A percentile compares a stretch with the other conserved stretches of the same genome.
Conservation (phyloP, 768 basidiomycete species). For the Tubosaeta sp. region DNA sequence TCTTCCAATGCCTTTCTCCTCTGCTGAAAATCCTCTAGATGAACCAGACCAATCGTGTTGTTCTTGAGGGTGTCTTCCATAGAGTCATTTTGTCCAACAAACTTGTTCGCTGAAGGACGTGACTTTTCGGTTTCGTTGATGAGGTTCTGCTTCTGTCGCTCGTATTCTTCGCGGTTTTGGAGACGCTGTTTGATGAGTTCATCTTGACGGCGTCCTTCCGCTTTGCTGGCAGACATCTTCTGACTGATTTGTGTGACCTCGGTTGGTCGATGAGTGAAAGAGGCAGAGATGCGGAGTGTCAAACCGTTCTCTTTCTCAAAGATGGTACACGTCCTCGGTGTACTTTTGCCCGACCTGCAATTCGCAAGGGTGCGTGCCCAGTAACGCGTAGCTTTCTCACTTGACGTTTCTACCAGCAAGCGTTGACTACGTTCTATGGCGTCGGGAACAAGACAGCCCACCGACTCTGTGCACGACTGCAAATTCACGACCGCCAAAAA, state of each 20-base stretch:
- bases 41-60: conserved; percentile 87
- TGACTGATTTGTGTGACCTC: conserved; percentile 8
- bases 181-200: conserved; percentile 79
- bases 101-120: conserved; percentile 80
- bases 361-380: conserved; percentile 60
- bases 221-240: conserved; percentile 69
- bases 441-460: conserved; percentile 71
- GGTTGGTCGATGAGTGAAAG: conserved; percentile 3
- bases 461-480: conserved; percentile 85
- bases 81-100: conserved; percentile 91
- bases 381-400: background rate
- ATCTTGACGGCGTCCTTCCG: conserved; percentile 83
- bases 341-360: conserved; percentile 72
- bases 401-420: conserved; percentile 55
- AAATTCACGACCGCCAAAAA: conserved; percentile 82
- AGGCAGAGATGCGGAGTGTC: conserved; percentile 22
- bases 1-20: conserved; percentile 86
- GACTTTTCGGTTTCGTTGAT: conserved; percentile 91
- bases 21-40: conserved; percentile 89
- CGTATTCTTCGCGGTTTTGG: conserved; percentile 75
- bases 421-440: conserved; percentile 88
- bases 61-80: conserved; percentile 92
- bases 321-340: conserved; percentile 88
- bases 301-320: conserved; percentile 11
- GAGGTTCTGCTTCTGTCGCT: conserved; percentile 75